A percentile compares a stretch with the other conserved stretches of the same genome.
Evolutionary conservation across 2,329 filamentous ascomycete genomes (phyloP).

Genomic region (Penicillium oxalicum): DNA sequence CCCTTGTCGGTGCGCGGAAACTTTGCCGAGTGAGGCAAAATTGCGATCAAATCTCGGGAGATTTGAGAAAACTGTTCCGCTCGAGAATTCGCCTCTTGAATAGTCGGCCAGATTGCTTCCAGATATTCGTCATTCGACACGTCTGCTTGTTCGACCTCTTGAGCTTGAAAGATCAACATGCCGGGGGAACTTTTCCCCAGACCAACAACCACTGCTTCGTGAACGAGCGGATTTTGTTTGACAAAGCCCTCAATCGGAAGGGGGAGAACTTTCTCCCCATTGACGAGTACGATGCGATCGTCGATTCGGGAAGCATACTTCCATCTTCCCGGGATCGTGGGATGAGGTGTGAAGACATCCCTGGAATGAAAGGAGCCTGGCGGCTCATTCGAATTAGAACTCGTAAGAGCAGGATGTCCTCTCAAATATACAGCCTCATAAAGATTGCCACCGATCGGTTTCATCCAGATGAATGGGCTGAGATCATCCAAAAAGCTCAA

Average conservation of each 20-base stretch:
- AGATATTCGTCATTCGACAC: constrained; percentile 32
- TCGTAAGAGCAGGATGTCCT: constrained; percentile 28
- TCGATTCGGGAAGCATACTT: constrained; percentile 31
- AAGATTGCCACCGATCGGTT: constrained; percentile 22
- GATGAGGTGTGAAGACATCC: constrained; percentile 30
- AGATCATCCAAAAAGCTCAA: constrained; percentile 37
- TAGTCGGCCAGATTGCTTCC: constrained; percentile 32
- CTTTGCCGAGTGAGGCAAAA: constrained; percentile 28
- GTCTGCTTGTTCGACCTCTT: constrained; percentile 13
- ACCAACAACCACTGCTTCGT: constrained; percentile 30
- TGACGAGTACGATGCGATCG: constrained; percentile 29
- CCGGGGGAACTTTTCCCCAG: constrained; percentile 23
- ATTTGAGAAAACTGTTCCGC: constrained; percentile 43
- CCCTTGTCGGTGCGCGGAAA: constrained; percentile 52
- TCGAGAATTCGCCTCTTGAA: constrained; percentile 36
- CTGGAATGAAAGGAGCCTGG: constrained; percentile 30
- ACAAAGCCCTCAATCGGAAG: constrained; percentile 30
- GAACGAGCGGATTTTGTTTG: constrained; percentile 26
- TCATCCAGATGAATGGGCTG: constrained; percentile 35
- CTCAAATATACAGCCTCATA: constrained; percentile 30
- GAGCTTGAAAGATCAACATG: constrained; percentile 24
- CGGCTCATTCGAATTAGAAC: constrained; percentile 29
- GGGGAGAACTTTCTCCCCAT: constrained; percentile 32
- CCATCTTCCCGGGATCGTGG: constrained; percentile 26
- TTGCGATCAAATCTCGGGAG: constrained; percentile 37